These are phyloP conservation scores for Botrytis aclada DNA, from an alignment of 2,329 filamentous ascomycete genomes.

Conservation along the genomic window DNA sequence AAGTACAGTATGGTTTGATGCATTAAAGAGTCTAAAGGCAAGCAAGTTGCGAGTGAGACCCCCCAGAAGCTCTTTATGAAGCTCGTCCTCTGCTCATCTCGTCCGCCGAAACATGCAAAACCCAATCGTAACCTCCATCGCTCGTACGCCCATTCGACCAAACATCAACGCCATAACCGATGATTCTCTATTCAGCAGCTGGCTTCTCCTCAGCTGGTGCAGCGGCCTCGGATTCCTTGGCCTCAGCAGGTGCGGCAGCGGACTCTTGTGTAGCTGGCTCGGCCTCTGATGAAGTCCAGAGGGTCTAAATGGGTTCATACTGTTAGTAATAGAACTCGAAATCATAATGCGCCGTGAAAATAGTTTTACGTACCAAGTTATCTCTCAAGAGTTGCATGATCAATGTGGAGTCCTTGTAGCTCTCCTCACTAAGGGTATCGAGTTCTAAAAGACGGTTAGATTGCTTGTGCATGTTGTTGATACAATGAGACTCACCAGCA, in stretches of 20 bases:
- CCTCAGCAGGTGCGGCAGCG: slow-evolving; percentile 52
- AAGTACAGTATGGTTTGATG: slow-evolving; percentile 34
- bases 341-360: neutral
- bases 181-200: slow-evolving; percentile 36
- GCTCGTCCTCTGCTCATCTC: slow-evolving; percentile 30
- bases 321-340: slow-evolving; percentile 13
- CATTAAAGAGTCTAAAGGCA: slow-evolving; percentile 37
- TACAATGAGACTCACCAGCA: slow-evolving; percentile 56
- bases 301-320: slow-evolving; percentile 60
- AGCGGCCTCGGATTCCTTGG: slow-evolving; percentile 51
- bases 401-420: slow-evolving; percentile 96
- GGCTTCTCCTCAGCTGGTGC: slow-evolving; percentile 42
- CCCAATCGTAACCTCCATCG: slow-evolving; percentile 32
- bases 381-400: slow-evolving; percentile 99
- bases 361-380: slow-evolving; percentile 59
- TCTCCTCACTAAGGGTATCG: slow-evolving; percentile 95
- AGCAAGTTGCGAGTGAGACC: slow-evolving; percentile 36
- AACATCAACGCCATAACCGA: slow-evolving; percentile 37
- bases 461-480: neutral
- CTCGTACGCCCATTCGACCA: slow-evolving; percentile 35
- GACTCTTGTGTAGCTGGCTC: slow-evolving; percentile 67
- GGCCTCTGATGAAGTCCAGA: slow-evolving; percentile 98
- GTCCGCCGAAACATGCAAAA: slow-evolving; percentile 36
- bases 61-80: slow-evolving; percentile 32
- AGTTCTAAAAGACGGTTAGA: slow-evolving; percentile 55